A percentile compares a stretch with the other conserved stretches of the same genome.
Evolutionary conservation across 768 basidiomycete genomes (phyloP).

Genomic region (Candolleomyces eurysporus): DNA sequence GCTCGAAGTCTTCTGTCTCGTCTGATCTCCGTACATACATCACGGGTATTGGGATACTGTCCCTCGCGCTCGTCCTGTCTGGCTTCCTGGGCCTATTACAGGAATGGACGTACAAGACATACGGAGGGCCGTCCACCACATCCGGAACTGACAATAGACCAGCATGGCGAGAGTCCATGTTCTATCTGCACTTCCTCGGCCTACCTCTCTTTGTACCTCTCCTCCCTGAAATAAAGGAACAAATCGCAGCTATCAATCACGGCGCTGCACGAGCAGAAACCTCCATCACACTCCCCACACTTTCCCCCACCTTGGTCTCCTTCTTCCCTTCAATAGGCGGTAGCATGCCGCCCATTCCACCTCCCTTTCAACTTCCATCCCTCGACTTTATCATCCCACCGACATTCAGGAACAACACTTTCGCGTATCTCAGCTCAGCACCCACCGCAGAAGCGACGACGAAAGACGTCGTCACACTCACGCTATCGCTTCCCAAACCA

Average conservation of each 20-base stretch:
- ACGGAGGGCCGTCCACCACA: conserved; percentile 24
- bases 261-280: conserved; percentile 33
- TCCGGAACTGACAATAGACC: conserved; percentile 2
- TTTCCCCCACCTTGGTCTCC: conserved; percentile 13
- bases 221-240: conserved; percentile 46
- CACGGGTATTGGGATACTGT: conserved; percentile 71
- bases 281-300: conserved; percentile 20
- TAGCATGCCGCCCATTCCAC: conserved; percentile 16
- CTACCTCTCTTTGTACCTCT: conserved; percentile 75
- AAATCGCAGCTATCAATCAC: conserved; percentile 42
- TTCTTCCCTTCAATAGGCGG: neutral
- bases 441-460: neutral
- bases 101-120: conserved; percentile 70
- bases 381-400: conserved; percentile 21
- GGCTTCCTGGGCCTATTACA: conserved; percentile 83
- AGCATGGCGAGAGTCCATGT: conserved; percentile 88
- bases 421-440: conserved; percentile 21
- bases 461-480: conserved; percentile 16
- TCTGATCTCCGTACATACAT: conserved; percentile 47
- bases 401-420: conserved; percentile 16
- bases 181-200: conserved; percentile 82
- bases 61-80: conserved; percentile 73
- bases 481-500: conserved; percentile 53
- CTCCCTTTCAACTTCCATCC: conserved; percentile 33
- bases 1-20: conserved; percentile 12